A percentile compares a stretch with the other conserved stretches of the same genome.
These are phyloP conservation scores for Ogataea trehaloabstinens DNA, from an alignment of 805 yeast species.

Conservation along the genomic window DNA sequence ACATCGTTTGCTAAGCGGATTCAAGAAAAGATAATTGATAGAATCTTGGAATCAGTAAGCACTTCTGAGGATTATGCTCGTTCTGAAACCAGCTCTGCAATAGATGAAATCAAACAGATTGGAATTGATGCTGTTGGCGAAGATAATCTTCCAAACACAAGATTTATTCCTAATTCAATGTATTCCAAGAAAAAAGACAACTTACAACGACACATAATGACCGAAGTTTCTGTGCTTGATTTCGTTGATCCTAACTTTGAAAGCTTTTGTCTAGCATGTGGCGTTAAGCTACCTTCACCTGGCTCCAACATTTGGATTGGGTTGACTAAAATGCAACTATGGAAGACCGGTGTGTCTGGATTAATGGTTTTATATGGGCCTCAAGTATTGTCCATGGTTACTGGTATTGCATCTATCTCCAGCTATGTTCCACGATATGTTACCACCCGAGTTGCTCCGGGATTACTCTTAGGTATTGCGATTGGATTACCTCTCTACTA, in stretches of 20 bases:
- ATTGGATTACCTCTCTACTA: conserved; percentile 43
- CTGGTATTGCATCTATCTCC: conserved; percentile 31
- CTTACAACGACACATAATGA: conserved; percentile 54
- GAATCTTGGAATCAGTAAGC: conserved; percentile 61
- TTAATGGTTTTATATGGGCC: conserved; percentile 28
- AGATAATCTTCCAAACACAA: conserved; percentile 56
- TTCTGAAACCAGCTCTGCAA: conserved; percentile 53
- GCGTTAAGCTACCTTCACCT: conserved; percentile 38
- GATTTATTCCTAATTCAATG: conserved; percentile 75
- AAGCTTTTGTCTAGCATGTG: conserved; percentile 42
- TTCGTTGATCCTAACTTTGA: conserved; percentile 75
- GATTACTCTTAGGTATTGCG: conserved; percentile 27
- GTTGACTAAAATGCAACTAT: conserved; percentile 20
- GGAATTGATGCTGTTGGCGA: conserved; percentile 69
- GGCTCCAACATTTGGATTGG: conserved; percentile 25
- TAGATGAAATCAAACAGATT: conserved; percentile 55
- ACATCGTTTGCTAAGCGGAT: conserved; percentile 70
- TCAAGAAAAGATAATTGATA: conserved; percentile 63
- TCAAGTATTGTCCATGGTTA: conserved; percentile 26
- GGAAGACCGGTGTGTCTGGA: conserved; percentile 30
- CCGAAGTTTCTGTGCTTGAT: conserved; percentile 64
- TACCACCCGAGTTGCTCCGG: conserved; percentile 32
- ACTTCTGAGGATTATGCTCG: conserved; percentile 71
- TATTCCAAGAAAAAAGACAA: conserved; percentile 71
- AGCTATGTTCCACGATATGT: conserved; percentile 25